Evolutionary conservation across 164 flowering plant genomes (phyloP).

Genomic region (Cinnamomum micranthum): DNA sequence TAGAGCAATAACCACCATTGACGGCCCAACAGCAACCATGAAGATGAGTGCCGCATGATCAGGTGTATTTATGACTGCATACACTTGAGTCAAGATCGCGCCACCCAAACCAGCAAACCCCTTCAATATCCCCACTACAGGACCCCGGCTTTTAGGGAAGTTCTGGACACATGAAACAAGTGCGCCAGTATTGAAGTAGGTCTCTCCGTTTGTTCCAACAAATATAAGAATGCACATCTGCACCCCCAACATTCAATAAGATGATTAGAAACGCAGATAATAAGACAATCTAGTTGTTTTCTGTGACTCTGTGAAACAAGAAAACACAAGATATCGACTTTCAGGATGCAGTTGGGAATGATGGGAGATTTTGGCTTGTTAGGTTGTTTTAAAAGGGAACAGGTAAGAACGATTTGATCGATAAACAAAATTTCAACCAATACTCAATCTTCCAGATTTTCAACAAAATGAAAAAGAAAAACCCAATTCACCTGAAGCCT

Average conservation of each 20-base stretch:
- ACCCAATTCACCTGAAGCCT: neutral
- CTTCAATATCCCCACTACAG: slow-evolving; percentile 90
- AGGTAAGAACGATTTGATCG: too few relatives aligned
- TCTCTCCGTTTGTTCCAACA: slow-evolving; percentile 92
- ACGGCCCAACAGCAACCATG: slow-evolving; percentile 95
- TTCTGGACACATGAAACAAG: slow-evolving; percentile 94
- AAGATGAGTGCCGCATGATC: slow-evolving; percentile 82
- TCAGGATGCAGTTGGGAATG: too few relatives aligned
- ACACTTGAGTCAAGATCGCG: slow-evolving; percentile 84
- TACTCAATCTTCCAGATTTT: too few relatives aligned
- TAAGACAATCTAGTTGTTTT: too few relatives aligned
- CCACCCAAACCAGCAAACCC: slow-evolving; percentile 96
- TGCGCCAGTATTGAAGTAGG: slow-evolving; percentile 88
- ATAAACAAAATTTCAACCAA: too few relatives aligned
- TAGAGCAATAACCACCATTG: slow-evolving; percentile 69
- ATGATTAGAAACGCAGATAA: too few relatives aligned
- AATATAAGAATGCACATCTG: slow-evolving; percentile 97
- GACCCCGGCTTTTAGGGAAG: slow-evolving; percentile 93
- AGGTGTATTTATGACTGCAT: slow-evolving; percentile 63
- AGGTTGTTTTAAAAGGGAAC: too few relatives aligned
- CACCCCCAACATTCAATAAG: slow-evolving; percentile 14
- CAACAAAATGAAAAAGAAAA: neutral
- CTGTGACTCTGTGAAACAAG: too few relatives aligned
- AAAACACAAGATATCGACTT: too few relatives aligned
- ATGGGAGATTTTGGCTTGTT: too few relatives aligned